Evolutionary conservation across 805 yeast genomes (phyloP), one percentile per base, ranked within the genome.

Genomic region (Jamesozyma jinghongensis): DNA sequence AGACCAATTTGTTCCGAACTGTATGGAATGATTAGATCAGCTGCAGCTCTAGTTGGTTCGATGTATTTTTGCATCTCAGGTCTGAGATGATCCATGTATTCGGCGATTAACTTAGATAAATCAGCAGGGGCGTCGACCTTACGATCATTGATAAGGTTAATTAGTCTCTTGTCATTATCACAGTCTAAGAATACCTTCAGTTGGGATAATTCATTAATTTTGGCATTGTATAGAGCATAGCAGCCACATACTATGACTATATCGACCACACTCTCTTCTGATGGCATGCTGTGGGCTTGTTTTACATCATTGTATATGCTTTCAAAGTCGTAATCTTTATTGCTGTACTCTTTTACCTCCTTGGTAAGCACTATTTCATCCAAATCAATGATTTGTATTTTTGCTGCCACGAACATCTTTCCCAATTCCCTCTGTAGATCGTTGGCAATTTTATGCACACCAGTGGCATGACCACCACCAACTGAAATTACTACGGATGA

Each of bases 131-230:
- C 44, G 2, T 40, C 40, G 4, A 49, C 47, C 1, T 44, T 38
- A 17, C 41, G 38, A 11, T 48, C 40, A 10, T 44, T 65, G 36
- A 85, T 80, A 82, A 92, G 77, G 48, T 94, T 73, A n/a, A 85
- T 79, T 32, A 88, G 65, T 40, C 96, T 65, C 4, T 82, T 77
- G 59, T 88, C 97, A 1, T 90, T 77, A 60, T 88, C 97, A 46
- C 86, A 74, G 49, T 85, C 92, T 13, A 88, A 69, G 51, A 81
- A 88, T 2, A 88, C 75, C 53, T 77, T 81, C 48, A 87, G 66
- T 1, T 75, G 68, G 0, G 88, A 79, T 53, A 71, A 45, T 10
- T 65, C 65, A 28, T 83, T 62, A 10, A 88, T 59, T 16, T 65
- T 66, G 34, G 65, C 62, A 56, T 85, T 80, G 53, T 76, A 82